These are phyloP conservation scores for Scedosporium boydii DNA, from an alignment of 2,329 filamentous ascomycete genomes.

Conservation along the genomic window DNA sequence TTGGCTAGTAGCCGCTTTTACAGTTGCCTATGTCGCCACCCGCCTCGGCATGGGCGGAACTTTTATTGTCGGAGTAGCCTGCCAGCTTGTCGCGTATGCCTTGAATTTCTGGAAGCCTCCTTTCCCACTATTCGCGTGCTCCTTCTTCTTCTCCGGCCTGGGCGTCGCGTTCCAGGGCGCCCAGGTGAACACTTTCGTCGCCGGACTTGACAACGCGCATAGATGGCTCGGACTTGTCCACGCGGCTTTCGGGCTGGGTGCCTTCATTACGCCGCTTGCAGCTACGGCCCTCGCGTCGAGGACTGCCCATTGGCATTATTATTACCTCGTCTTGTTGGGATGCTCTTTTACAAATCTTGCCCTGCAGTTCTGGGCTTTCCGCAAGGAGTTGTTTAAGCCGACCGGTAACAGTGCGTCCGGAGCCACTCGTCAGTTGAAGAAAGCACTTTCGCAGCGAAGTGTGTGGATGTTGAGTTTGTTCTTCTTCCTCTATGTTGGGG, in stretches of 20 bases:
- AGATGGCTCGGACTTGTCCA: constrained; percentile 53
- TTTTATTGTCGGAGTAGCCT: constrained; percentile 46
- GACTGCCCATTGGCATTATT: constrained; percentile 56
- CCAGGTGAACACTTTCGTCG: constrained; percentile 50
- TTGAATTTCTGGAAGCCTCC: constrained; percentile 59
- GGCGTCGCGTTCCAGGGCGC: constrained; percentile 47
- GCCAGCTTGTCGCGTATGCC: constrained; percentile 53
- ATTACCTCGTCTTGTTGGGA: constrained; percentile 59
- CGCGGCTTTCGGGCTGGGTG: constrained; percentile 58
- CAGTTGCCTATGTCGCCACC: constrained; percentile 53
- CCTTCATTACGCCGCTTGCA: constrained; percentile 58
- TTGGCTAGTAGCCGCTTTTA: constrained; percentile 63
- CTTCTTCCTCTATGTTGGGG: constrained; percentile 35
- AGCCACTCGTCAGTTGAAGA: constrained; percentile 14
- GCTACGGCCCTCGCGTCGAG: constrained; percentile 60
- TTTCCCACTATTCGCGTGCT: constrained; percentile 55
- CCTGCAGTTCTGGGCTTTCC: constrained; percentile 59
- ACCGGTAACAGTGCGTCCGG: constrained; percentile 3
- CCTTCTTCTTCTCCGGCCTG: constrained; percentile 60
- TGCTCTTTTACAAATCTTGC: constrained; percentile 46
- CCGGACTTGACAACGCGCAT: constrained; percentile 42
- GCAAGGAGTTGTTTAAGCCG: constrained; percentile 37
- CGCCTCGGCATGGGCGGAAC: constrained; percentile 57
- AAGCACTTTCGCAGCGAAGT: background rate
- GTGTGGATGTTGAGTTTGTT: constrained; percentile 30